Evolutionary conservation across 371 early-diverging fungal genomes (phyloP), one percentile per base, ranked within the genome.

Genomic region (Vairimorpha ceranae): DNA sequence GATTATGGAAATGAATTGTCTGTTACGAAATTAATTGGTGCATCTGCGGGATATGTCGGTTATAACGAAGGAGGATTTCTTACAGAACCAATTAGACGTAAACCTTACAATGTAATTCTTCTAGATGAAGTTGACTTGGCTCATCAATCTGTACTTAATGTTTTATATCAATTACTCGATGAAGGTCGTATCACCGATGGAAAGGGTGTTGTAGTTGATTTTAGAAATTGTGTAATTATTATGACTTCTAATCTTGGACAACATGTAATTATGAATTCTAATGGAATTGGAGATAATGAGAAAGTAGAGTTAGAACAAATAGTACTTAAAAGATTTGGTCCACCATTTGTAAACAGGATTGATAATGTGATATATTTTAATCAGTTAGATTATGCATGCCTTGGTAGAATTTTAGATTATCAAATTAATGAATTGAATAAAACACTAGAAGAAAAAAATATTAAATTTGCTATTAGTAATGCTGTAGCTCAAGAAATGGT

Each of bases 121-220:
- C 82, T 94, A 33, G 94, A 94, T 81, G 94, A 94, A 83, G 85
- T 94, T 63, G 93, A 94, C 77, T 89, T 92, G 80, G 92, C 93
- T 23, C 91, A 92, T 70, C 85, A 86, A 65, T 89, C 88, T 69
- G 89, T 90, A 21, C 82, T 89, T 38, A 90, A 90, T 82, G 80
- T 91, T 35, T 82, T 91, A 32, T 87, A 90, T 51, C 90, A 90
- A 75, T 87, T 94, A 25, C 85, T 91, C n/a, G 92, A 91, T 75
- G 90, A 91, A 75, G 93, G 95, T 21, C 82, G 90, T 7, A 82
- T 91, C 45, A 89, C 88, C 33, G 91, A 91, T 77, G 89, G 90
- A 27, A 87, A 88, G 68, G 90, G 92, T 30, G 81, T 87, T 19
- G 75, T 84, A 14, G 87, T 91, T 30, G 88, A 89, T 82, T 91